Base-by-base conservation (phyloP, 371 early-diverging fungal species). In the Lichtheimia corymbifera region DNA sequence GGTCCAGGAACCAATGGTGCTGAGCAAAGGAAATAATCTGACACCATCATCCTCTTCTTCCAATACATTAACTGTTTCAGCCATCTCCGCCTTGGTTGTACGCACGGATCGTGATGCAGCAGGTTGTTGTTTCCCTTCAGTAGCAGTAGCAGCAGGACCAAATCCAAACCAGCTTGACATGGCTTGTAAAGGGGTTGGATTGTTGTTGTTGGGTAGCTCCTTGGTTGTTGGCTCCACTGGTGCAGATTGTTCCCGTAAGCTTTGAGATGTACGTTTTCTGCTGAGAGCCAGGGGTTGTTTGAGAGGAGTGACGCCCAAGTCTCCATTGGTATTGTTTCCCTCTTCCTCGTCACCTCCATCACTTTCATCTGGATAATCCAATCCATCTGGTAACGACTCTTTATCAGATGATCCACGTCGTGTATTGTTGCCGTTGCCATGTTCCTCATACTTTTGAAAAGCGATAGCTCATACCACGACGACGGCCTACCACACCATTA, bases 1-100 rank as follows among this genome's bases (percentile, higher is more conserved):
- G 12, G 81, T 75, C 79, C 78, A 78, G 2, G 76, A 68, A 2
- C 79, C 82, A 18, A 81, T 62, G 1, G 76, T 70, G 40, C 76
- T 73, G 40, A 81, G 57, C 2, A 81, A 28, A 1, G 70, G 74
- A 18, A 63, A 73, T 6, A 68, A 25, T 44, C 67, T 73, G 15
- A 70, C 41, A 9, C 58, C 60, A 11, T 72, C 76, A 18, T 75
- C 74, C 47, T 47, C 47, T 3, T 76, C 74, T 5, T 52, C 55
- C 14, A 68, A 50, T n/a, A 62, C 30, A 50, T 55, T 40, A 5
- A 58, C 43, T 6, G 62, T 55, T 17, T 62, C 27, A 18, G 54
- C 42, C 22, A 47, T 27, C 5, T 54, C 61, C 7, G 47, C 47
- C 5, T n/a, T n/a, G 5, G 47, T 47, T 22, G 47, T 47, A 18